Evolutionary conservation across 179 eudicot genomes (phyloP).

Genomic region (Drosera spatulata): DNA sequence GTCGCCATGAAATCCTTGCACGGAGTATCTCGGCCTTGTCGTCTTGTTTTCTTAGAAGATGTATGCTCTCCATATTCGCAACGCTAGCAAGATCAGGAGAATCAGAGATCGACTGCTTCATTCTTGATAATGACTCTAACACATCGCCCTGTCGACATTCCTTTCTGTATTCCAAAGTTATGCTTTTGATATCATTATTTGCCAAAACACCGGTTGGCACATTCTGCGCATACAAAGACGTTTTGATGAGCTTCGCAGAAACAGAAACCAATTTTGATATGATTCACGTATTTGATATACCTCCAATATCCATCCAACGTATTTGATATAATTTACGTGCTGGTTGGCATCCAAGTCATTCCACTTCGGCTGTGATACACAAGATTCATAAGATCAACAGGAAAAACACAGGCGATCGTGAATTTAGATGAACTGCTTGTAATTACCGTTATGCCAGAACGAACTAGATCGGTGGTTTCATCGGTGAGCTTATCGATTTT

Average conservation of each 20-base stretch:
- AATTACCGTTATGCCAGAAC: slow-evolving; percentile 59
- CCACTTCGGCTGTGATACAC: slow-evolving; percentile 68
- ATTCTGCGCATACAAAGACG: slow-evolving; percentile 32
- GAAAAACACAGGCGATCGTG: background rate
- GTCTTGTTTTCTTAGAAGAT: slow-evolving; percentile 63
- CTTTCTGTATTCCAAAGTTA: slow-evolving; percentile 74
- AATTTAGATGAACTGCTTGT: background rate
- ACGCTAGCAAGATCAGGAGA: background rate
- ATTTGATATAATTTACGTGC: slow-evolving; percentile 29
- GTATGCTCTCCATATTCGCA: slow-evolving; percentile 39
- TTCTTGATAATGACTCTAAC: slow-evolving; percentile 58
- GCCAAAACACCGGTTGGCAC: slow-evolving; percentile 56
- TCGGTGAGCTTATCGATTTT: slow-evolving; percentile 67
- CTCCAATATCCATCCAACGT: slow-evolving; percentile 73
- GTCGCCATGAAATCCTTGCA: slow-evolving; percentile 60
- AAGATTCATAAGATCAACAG: background rate
- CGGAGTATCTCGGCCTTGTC: slow-evolving; percentile 66
- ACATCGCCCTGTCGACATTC: slow-evolving; percentile 69
- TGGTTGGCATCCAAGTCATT: slow-evolving; percentile 91
- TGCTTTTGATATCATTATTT: slow-evolving; percentile 52
- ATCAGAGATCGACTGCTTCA: slow-evolving; percentile 1
- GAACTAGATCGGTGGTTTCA: slow-evolving; percentile 41
- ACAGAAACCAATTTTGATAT: too few species aligned
- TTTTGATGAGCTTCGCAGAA: too few species aligned
- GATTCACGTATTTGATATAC: slow-evolving; percentile 11